These are phyloP conservation scores for Parmelia sp. DNA, from an alignment of 495 filamentous ascomycete genomes.

Conservation along the genomic window DNA sequence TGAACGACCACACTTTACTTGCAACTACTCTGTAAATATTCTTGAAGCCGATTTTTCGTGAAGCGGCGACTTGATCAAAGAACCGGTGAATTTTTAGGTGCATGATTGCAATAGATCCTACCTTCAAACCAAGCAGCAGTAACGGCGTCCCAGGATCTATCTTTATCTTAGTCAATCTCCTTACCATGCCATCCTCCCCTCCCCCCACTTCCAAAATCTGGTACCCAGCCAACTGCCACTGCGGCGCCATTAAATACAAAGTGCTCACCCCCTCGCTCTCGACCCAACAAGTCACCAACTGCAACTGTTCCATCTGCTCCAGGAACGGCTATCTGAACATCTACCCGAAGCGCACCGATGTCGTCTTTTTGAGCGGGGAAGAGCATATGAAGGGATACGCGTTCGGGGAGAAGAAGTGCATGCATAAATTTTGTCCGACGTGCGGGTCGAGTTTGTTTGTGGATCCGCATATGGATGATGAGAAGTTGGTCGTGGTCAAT, in stretches of 20 bases:
- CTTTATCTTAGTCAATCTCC: background rate
- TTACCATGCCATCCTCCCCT: background rate
- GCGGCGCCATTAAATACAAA: conserved; percentile 12
- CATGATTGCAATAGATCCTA: too few species aligned
- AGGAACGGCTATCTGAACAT: conserved; percentile 39
- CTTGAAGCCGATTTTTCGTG: too few species aligned
- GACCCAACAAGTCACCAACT: conserved; percentile 27
- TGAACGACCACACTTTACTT: too few species aligned
- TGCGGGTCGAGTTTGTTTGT: conserved; percentile 28
- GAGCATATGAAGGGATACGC: conserved; percentile 27
- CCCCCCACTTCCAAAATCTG: conserved; percentile 11
- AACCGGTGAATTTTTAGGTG: too few species aligned
- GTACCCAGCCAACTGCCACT: conserved; percentile 27
- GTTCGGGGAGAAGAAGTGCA: conserved; percentile 21
- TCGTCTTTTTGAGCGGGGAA: conserved; percentile 29
- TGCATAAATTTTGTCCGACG: conserved; percentile 31
- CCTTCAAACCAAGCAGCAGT: too few species aligned
- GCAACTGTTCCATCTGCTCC: conserved; percentile 42
- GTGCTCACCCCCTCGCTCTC: conserved; percentile 26
- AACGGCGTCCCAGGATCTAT: too few species aligned
- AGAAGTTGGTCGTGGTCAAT: conserved; percentile 24
- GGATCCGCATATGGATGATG: conserved; percentile 4
- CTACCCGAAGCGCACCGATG: conserved; percentile 25
- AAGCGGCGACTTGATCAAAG: too few species aligned
- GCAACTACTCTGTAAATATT: too few species aligned